These are phyloP conservation scores for Aspergillus brasiliensis DNA, from an alignment of 2,329 filamentous ascomycete species.

Conservation along the genomic window DNA sequence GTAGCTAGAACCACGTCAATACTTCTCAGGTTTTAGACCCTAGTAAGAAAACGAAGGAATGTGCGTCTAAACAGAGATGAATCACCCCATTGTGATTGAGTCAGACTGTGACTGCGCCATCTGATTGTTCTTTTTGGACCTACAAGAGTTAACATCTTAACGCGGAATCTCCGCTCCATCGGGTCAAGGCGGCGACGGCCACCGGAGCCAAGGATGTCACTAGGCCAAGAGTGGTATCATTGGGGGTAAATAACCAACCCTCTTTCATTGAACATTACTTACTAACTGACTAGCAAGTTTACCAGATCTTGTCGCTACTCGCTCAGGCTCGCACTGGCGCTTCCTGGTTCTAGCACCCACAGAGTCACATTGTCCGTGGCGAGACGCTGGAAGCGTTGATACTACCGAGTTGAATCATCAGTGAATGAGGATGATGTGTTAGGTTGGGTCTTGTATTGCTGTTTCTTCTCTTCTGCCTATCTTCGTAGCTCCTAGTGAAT, in stretches of 20 bases:
- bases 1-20: neutral
- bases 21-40: neutral
- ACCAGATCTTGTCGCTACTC: neutral
- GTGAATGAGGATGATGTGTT: neutral
- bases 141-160: neutral
- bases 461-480: neutral
- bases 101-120: neutral
- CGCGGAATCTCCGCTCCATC: slow-evolving; percentile 6
- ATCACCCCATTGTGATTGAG: neutral
- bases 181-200: slow-evolving; percentile 18
- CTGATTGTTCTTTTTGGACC: neutral
- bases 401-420: neutral
- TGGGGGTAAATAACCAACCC: neutral
- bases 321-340: neutral
- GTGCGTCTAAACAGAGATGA: neutral
- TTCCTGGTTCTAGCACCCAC: neutral
- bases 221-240: slow-evolving; percentile 1
- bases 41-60: neutral
- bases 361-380: neutral
- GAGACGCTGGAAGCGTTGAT: neutral
- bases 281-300: neutral
- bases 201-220: slow-evolving; percentile 15
- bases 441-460: too few species aligned
- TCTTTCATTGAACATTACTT: neutral
- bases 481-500: neutral